Evolutionary conservation across 2,329 filamentous ascomycete genomes (phyloP), one percentile per base, ranked within the genome.

Genomic region (Calonectria hongkongensis): DNA sequence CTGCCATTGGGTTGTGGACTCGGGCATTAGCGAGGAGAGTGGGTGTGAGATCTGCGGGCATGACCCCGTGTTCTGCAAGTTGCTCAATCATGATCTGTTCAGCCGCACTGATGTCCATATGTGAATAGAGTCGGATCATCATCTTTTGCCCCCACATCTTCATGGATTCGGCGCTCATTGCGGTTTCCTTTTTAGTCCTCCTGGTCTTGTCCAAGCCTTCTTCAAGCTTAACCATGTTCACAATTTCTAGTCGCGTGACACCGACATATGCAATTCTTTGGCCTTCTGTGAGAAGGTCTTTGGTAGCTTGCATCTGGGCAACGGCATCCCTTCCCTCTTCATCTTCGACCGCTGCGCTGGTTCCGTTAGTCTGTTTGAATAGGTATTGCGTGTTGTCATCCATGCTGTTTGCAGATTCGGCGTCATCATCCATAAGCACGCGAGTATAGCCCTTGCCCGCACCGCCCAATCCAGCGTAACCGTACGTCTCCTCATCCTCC

Each of bases 61-160:
- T 88, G 8, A 99, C 95, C 5, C 96, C 97, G 84, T 99, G 97
- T 71, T 97, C 94, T 15, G 94, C 93, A 71, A 99, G 88, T 84
- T 99, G 97, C 85, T 99, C 97, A 77, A 99, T 98, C 97, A 99
- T 99, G 83, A 99, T 88, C 86, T 99, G 97, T 84, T 99, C 97
- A 16, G 91, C 93, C 27, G 93, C 88, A 80, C 93, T 95, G 80
- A 99, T 97, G 73, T 99, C 97, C 97, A 99, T 99, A 84, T 99
- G 97, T 15, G 92, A 88, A 83, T 98, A 99, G 15, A 99, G 84
- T 28, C 96, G 92, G 73, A 98, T 92, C 96, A 99, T 99, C 90
- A 98, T 98, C 86, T 97, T 97, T 83, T 99, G 97, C 70, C 94
- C 92, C 96, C 96, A 99, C 94, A 98, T 98, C 84, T 94, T 94